These are phyloP conservation scores for Arthroderma sp. DNA, from an alignment of 2,329 filamentous ascomycete genomes.

Conservation along the genomic window DNA sequence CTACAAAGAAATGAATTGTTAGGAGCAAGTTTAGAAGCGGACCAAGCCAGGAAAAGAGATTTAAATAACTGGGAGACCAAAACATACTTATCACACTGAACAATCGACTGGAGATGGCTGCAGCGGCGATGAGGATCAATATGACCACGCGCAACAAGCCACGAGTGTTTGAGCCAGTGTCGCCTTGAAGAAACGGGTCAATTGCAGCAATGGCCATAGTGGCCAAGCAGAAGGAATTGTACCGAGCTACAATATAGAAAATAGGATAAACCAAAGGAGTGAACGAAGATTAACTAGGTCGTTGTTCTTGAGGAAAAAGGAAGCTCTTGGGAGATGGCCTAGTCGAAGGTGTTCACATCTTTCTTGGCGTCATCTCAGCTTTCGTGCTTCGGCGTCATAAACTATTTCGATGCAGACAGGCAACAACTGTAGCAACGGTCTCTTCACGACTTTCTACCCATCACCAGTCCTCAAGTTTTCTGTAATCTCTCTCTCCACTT, in stretches of 20 bases:
- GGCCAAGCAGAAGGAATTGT: conserved; percentile 14
- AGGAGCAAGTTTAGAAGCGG: conserved; percentile 13
- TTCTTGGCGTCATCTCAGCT: too few relatives aligned
- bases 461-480: too few relatives aligned
- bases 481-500: too few relatives aligned
- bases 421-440: too few relatives aligned
- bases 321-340: too few relatives aligned
- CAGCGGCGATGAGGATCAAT: conserved; percentile 77
- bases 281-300: too few relatives aligned
- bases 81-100: conserved; percentile 92
- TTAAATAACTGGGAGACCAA: neutral
- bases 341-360: too few relatives aligned
- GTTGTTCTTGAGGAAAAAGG: too few relatives aligned
- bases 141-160: conserved; percentile 81
- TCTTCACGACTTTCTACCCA: too few relatives aligned
- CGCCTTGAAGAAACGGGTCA: conserved; percentile 58
- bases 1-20: conserved; percentile 34
- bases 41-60: neutral
- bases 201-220: conserved; percentile 23
- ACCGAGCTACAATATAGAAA: too few relatives aligned
- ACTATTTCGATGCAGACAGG: too few relatives aligned
- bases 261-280: neutral
- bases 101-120: conserved; percentile 81
- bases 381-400: too few relatives aligned
- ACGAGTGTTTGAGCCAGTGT: conserved; percentile 66